Percentiles rank a stretch among this genome's conserved stretches.
Evolutionary conservation across 352 stramenopile species (phyloP).

Genomic region (Hyaloperonospora arabidopsidis): DNA sequence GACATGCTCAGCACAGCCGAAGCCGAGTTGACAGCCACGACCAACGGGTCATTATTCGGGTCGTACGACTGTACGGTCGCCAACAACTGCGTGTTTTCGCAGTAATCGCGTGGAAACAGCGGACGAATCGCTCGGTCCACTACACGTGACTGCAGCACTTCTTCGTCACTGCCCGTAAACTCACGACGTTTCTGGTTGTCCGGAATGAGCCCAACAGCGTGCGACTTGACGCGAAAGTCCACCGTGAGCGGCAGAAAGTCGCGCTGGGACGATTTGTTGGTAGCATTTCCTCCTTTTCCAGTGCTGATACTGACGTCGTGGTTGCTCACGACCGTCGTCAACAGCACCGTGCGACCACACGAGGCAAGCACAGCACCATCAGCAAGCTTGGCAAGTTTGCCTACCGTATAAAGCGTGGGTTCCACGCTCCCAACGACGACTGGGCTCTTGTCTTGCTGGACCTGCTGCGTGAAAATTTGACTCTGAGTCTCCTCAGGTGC

Average conservation of each 20-base stretch:
- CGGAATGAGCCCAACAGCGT: constrained; percentile 83
- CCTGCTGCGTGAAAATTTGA: constrained; percentile 4
- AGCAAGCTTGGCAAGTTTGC: constrained; percentile 77
- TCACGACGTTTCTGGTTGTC: constrained; percentile 82
- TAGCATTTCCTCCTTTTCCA: constrained; percentile 31
- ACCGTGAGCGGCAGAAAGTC: constrained; percentile 90
- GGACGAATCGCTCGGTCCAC: constrained; percentile 94
- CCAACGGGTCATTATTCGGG: constrained; percentile 73
- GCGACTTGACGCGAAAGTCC: constrained; percentile 90
- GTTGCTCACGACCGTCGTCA: constrained; percentile 77
- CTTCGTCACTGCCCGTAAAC: constrained; percentile 87
- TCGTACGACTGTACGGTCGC: constrained; percentile 86
- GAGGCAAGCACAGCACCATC: constrained; percentile 80
- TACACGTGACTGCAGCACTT: constrained; percentile 93
- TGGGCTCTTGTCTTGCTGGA: constrained; percentile 19
- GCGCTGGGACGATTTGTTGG: constrained; percentile 9
- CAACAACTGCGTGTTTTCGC: constrained; percentile 93
- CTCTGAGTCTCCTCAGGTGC: constrained; percentile 3
- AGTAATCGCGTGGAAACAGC: constrained; percentile 91
- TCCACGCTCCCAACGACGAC: constrained; percentile 50
- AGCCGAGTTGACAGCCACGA: constrained; percentile 85
- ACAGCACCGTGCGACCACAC: constrained; percentile 78
- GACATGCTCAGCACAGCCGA: constrained; percentile 80
- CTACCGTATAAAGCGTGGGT: constrained; percentile 48
- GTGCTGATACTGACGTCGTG: constrained; percentile 11